Evolutionary conservation across 2,329 filamentous ascomycete species (phyloP), one percentile per base, ranked within the genome.

Genomic region (Penicillium brasilianum): DNA sequence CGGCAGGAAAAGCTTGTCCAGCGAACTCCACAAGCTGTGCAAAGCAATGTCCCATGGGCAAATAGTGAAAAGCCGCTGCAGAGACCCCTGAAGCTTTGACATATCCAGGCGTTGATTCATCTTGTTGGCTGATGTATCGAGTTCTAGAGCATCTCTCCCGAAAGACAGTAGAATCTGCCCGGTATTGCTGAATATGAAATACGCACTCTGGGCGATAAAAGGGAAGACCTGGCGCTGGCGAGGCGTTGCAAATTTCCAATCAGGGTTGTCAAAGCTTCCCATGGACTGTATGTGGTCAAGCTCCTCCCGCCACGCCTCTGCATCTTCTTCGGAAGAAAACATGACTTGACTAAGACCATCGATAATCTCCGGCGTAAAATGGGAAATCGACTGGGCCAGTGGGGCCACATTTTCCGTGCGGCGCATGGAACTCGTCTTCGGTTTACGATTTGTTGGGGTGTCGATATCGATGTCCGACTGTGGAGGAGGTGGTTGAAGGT

Each of bases 131-230:
- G 43, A 49, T 22, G 58, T 51, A 20, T 51, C 58, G 4, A 54
- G 46, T 1, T 58, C 54, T 36, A 60, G 54, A n/a, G 57, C 28
- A 39, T 69, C 65, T 30, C 61, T 64, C 55, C 72, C 69, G 67
- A 82, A 81, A 9, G 80, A 81, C 41, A 63, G 69, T 4, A 81
- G 55, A 10, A 82, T 72, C 49, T 79, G 75, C 32, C 66, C 72
- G 22, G 77, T 73, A 55, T 70, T 76, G 62, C 80, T 76, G 48
- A 83, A 62, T 14, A 78, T 73, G 61, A 77, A 82, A 59, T 76
- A 78, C 1, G 81, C 72, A 57, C 79, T 81, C 61, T 82, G 81
- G 8, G 74, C 71, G 54, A 81, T 61, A 61, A 81, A 82, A 5
- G 76, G 70, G 54, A 77, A 79, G 16, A 69, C 72, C 46, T 74